Conservation (phyloP, 2,329 filamentous ascomycete genomes). For the Arachnomyces sp. region DNA sequence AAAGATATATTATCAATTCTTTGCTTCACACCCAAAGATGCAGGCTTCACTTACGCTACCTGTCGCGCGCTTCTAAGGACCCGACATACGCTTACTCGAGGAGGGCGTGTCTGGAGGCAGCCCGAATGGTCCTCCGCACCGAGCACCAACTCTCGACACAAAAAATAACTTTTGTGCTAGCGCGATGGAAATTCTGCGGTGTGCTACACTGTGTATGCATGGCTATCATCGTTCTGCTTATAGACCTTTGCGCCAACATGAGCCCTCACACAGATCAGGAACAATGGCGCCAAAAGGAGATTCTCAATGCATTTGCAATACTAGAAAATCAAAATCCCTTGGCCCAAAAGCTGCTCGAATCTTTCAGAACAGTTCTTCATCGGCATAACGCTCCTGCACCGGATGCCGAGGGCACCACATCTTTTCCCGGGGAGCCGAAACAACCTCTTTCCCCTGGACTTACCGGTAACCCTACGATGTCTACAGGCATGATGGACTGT, state of each 20-base stretch:
- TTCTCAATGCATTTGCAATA: too few species aligned
- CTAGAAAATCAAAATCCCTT: too few species aligned
- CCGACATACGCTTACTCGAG: constrained; percentile 32
- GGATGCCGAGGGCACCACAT: too few species aligned
- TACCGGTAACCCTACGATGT: too few species aligned
- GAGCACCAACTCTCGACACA: constrained; percentile 15
- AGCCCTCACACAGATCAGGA: constrained; percentile 29
- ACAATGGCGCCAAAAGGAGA: constrained; percentile 7
- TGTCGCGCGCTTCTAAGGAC: constrained; percentile 30
- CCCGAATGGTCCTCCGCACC: constrained; percentile 30
- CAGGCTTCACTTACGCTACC: constrained; percentile 33
- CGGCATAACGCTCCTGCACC: too few species aligned
- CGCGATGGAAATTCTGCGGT: constrained; percentile 23
- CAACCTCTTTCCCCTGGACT: too few species aligned
- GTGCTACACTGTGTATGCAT: constrained; percentile 36
- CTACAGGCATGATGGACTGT: too few species aligned
- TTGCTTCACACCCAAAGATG: constrained; percentile 30
- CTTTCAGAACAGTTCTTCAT: too few species aligned
- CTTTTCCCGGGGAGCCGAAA: too few species aligned
- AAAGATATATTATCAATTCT: constrained; percentile 29
- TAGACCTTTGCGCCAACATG: constrained; percentile 35
- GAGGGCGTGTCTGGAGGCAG: constrained; percentile 30
- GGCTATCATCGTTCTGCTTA: constrained; percentile 31
- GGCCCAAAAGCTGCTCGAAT: too few species aligned
- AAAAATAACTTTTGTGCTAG: constrained; percentile 14